Percentiles rank a stretch among this genome's conserved stretches.
Evolutionary conservation across 2,329 filamentous ascomycete genomes (phyloP).

Genomic region (Beauveria medogensis): DNA sequence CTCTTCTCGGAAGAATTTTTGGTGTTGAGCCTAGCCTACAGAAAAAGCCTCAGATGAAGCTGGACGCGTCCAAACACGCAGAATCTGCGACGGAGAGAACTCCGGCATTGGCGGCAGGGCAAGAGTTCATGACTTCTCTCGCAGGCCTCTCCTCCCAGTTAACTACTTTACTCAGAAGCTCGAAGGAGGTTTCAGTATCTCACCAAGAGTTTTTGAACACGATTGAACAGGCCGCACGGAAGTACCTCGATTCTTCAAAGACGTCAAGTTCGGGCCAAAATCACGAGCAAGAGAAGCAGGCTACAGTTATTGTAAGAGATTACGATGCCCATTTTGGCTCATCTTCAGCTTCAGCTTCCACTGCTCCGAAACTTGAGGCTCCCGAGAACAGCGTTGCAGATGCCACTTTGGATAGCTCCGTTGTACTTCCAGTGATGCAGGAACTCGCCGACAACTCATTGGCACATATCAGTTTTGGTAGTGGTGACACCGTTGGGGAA

Average conservation of each 20-base stretch:
- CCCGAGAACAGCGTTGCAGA: too few relatives aligned
- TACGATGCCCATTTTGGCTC: not conserved
- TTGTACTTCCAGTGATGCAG: not conserved
- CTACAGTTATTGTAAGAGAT: not conserved
- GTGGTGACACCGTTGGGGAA: not conserved
- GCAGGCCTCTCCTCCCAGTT: slow-evolving; percentile 34
- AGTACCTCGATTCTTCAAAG: slow-evolving; percentile 38
- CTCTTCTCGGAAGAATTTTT: slow-evolving; percentile 44
- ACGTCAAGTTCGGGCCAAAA: not conserved
- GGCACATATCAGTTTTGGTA: not conserved
- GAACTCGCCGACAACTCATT: not conserved
- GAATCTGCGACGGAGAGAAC: slow-evolving; percentile 8
- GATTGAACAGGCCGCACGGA: slow-evolving; percentile 42
- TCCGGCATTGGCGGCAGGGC: slow-evolving; percentile 18
- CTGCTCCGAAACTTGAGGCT: not conserved
- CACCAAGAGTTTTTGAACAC: slow-evolving; percentile 42
- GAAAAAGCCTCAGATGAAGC: slow-evolving; percentile 26
- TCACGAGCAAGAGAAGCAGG: slow-evolving; percentile 8
- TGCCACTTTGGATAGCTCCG: not conserved
- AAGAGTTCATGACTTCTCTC: slow-evolving; percentile 26
- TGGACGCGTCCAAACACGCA: slow-evolving; percentile 12
- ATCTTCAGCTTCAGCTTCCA: not conserved
- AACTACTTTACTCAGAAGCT: slow-evolving; percentile 32
- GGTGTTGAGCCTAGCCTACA: slow-evolving; percentile 36
- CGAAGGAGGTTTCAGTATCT: slow-evolving; percentile 22